Evolutionary conservation across 1,139 yeast genomes (phyloP).

Genomic region (Debaryomyces subglobosus): DNA sequence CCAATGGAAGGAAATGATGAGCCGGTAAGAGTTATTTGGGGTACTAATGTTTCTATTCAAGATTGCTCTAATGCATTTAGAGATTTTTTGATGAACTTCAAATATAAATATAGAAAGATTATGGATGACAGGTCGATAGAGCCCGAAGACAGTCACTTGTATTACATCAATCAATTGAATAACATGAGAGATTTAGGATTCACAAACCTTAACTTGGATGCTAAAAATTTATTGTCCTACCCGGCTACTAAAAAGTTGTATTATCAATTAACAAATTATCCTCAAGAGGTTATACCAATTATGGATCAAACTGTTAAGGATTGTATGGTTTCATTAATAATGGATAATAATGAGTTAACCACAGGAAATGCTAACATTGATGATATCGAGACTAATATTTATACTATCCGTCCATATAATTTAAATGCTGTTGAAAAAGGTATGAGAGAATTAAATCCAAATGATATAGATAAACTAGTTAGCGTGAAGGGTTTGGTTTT

Average conservation of each 20-base stretch:
- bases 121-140: slow-evolving; percentile 40
- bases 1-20: slow-evolving; percentile 46
- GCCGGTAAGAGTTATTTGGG: slow-evolving; percentile 95
- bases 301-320: slow-evolving; percentile 97
- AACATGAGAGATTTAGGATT: slow-evolving; percentile 78
- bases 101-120: slow-evolving; percentile 69
- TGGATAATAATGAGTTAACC: slow-evolving; percentile 50
- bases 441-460: slow-evolving; percentile 94
- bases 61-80: slow-evolving; percentile 82
- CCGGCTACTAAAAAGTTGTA: slow-evolving; percentile 78
- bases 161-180: slow-evolving; percentile 73
- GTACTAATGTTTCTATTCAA: slow-evolving; percentile 92
- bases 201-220: slow-evolving; percentile 83
- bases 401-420: slow-evolving; percentile 87
- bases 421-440: slow-evolving; percentile 68
- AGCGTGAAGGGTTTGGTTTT: slow-evolving; percentile 89
- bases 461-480: slow-evolving; percentile 91
- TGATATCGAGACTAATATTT: slow-evolving; percentile 78
- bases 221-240: slow-evolving; percentile 74
- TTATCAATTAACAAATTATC: slow-evolving; percentile 85
- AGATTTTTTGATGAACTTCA: slow-evolving; percentile 82
- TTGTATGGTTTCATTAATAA: slow-evolving; percentile 77
- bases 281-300: slow-evolving; percentile 95
- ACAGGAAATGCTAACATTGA: slow-evolving; percentile 44
- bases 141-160: slow-evolving; percentile 70